Base-by-base conservation (phyloP, 1,284 basidiomycete species). In the Irpex lacteus region DNA sequence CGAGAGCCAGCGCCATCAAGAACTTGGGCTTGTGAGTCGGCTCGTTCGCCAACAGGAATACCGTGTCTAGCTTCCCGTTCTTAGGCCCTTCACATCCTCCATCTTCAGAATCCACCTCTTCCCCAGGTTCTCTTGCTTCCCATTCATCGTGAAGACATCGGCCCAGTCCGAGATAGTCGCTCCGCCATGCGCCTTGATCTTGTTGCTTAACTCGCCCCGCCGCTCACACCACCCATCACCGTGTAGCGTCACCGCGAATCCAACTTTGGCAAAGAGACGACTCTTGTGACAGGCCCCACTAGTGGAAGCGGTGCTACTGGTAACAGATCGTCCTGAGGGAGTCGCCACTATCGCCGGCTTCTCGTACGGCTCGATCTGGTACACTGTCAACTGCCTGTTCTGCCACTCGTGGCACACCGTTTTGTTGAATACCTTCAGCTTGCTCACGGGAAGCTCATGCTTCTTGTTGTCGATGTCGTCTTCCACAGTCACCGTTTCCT, bases 1-100 rank as follows among this genome's bases (percentile, higher is more conserved):
- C 95, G 34, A 95, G 78, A 0, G 91, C 93, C 36, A 97, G 81
- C 5, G 94, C 92, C 4, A 90, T 82, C 60, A 96, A 79, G 70
- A 86, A 94, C 73, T 95, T 96, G 3, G 89, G 82, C 66, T 92
- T 95, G 64, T 86, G 84, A 65, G 81, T 84, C 6, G 80, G 73
- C 34, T 85, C 81, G 66, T 91, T 85, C 0, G 90, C 85, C 13
- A 94, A 69, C 26, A 94, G 79, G 71, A 95, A 89, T 26, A 94
- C 79, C 13, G 86, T 83, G 9, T 87, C 80, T 37, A 86, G 72
- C 7, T 76, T 73, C 40, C 74, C 72, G 8, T 76, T 73, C 50
- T 15, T 15, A 7, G 40, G 40, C 40, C 40, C 57, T 76, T 68
- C 37, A 86, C 78, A 49, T 88, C 84, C 9, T 77, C 70, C 37